A percentile compares a stretch with the other conserved stretches of the same genome.
Conservation (phyloP, 257 asterid genomes). For the Solanum pennellii region DNA sequence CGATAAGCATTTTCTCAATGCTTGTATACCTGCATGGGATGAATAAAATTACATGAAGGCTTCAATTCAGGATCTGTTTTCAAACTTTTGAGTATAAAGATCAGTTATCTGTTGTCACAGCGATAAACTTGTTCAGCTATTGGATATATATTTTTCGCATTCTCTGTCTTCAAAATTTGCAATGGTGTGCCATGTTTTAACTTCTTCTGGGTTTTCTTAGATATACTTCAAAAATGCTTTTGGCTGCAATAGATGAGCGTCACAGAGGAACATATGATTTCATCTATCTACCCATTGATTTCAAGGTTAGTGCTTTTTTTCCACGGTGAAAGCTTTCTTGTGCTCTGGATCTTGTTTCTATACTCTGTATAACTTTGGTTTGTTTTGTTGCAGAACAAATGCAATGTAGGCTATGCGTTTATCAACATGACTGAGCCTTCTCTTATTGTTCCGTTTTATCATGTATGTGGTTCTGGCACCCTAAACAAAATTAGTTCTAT, state of each 20-base stretch:
- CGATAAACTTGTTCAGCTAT: not conserved
- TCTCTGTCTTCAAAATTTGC: not conserved
- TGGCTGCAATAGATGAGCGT: constrained; percentile 94
- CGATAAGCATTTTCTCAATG: not conserved
- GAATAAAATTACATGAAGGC: not conserved
- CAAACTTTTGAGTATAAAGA: not conserved
- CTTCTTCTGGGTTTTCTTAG: constrained; percentile 25
- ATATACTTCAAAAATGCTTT: constrained; percentile 98
- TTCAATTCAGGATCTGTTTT: not conserved
- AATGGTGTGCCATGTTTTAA: not conserved
- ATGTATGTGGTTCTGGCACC: constrained; percentile 25
- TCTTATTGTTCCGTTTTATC: constrained; percentile 73
- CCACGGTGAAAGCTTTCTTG: not conserved
- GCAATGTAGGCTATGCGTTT: constrained; percentile 98
- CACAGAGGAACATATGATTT: constrained; percentile 95
- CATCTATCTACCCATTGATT: constrained; percentile 91
- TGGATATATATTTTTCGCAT: not conserved
- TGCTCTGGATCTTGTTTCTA: constrained; percentile 1
- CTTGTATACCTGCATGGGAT: not conserved
- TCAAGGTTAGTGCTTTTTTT: constrained; percentile 55
- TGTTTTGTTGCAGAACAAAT: constrained; percentile 73
- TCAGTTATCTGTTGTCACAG: not conserved
- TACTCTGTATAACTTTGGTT: constrained; percentile 1
- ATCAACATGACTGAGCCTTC: constrained; percentile 94
- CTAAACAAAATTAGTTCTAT: not conserved